Evolutionary conservation across 495 filamentous ascomycete species (phyloP).

Genomic region (Aspergillus bertholletiae): DNA sequence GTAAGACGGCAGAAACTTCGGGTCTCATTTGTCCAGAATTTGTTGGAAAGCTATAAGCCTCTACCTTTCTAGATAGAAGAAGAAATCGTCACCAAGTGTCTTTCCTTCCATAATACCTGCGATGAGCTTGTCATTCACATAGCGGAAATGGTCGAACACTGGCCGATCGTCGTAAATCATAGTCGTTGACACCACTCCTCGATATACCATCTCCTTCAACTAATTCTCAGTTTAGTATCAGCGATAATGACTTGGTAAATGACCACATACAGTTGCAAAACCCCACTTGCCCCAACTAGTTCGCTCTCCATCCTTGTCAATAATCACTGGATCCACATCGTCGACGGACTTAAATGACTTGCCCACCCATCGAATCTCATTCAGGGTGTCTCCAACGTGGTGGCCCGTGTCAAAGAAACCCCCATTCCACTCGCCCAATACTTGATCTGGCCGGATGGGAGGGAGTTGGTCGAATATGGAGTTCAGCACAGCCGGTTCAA

Average conservation of each 20-base stretch:
- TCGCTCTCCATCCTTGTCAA: slow-evolving; percentile 17
- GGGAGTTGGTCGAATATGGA: slow-evolving; percentile 11
- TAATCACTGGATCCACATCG: slow-evolving; percentile 22
- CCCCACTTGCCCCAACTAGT: slow-evolving; percentile 18
- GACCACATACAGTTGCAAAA: slow-evolving; percentile 12
- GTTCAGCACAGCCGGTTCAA: background rate
- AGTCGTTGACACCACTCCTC: background rate
- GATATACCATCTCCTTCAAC: background rate
- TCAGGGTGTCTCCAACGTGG: slow-evolving; percentile 13
- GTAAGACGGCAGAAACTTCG: too few relatives aligned
- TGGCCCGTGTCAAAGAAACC: slow-evolving; percentile 20
- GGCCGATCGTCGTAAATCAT: slow-evolving; percentile 3
- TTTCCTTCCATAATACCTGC: background rate
- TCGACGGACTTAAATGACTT: slow-evolving; percentile 16
- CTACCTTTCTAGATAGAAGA: slow-evolving; percentile 3
- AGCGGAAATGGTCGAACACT: slow-evolving; percentile 1
- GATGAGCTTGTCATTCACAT: background rate
- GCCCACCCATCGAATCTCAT: slow-evolving; percentile 20
- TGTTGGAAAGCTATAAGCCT: background rate
- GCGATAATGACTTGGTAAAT: background rate
- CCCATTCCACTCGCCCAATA: slow-evolving; percentile 27
- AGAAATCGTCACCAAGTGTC: background rate
- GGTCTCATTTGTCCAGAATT: too few relatives aligned
- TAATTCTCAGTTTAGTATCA: background rate
- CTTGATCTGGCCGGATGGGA: slow-evolving; percentile 14